These are phyloP conservation scores for Sporothrix pallida DNA, from an alignment of 2,329 filamentous ascomycete species.

Conservation along the genomic window DNA sequence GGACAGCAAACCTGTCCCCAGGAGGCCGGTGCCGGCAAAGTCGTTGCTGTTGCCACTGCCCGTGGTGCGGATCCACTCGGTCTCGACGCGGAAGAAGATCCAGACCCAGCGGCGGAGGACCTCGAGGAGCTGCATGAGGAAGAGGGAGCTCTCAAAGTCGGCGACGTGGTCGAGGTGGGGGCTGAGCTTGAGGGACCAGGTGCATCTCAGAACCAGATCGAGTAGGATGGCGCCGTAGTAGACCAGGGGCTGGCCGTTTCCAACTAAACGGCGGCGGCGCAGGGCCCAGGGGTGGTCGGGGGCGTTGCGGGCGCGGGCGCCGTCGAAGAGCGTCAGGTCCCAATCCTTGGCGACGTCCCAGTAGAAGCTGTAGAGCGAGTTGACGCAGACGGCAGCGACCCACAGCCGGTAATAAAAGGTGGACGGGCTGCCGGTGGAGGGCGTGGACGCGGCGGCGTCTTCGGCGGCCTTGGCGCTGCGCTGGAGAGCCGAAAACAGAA, in stretches of 20 bases:
- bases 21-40: too few relatives aligned
- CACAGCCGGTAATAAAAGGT: conserved; percentile 62
- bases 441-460: conserved; percentile 35
- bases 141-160: conserved; percentile 87
- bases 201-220: conserved; percentile 83
- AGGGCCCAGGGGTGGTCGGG: conserved; percentile 77
- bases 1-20: background rate
- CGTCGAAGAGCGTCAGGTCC: conserved; percentile 82
- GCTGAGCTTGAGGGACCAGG: conserved; percentile 88
- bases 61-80: conserved; percentile 79
- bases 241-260: conserved; percentile 63
- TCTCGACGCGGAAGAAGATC: conserved; percentile 95
- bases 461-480: conserved; percentile 59
- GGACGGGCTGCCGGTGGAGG: conserved; percentile 42
- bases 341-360: conserved; percentile 98
- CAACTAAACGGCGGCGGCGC: conserved; percentile 73
- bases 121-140: conserved; percentile 84
- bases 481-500: conserved; percentile 78
- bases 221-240: conserved; percentile 84
- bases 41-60: background rate
- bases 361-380: conserved; percentile 95
- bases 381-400: conserved; percentile 75
- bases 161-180: conserved; percentile 81
- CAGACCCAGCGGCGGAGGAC: conserved; percentile 91
- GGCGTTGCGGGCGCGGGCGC: conserved; percentile 62